Conservation (phyloP, 495 filamentous ascomycete genomes). For the Tuber microsphaerosporum region DNA sequence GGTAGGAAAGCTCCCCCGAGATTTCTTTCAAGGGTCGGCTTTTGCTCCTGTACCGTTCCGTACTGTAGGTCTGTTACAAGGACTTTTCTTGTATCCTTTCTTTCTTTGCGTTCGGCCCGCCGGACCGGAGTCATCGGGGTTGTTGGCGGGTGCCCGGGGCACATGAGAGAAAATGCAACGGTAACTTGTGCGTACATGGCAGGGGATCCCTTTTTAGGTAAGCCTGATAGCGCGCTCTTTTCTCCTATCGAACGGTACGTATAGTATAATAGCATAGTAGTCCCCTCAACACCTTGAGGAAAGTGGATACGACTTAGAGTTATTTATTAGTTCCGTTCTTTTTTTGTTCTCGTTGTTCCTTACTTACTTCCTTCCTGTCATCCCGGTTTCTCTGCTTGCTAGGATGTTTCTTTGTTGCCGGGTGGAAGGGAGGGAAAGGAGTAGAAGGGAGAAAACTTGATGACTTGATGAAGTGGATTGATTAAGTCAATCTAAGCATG, state of each 20-base stretch:
- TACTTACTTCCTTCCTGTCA: background rate
- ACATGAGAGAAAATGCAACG: background rate
- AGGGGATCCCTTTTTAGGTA: background rate
- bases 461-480: background rate
- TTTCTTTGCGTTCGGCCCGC: background rate
- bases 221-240: slow-evolving; percentile 1
- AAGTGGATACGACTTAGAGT: background rate
- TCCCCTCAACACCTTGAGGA: background rate
- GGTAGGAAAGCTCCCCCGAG: background rate
- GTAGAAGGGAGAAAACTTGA: background rate
- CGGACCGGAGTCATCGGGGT: background rate
- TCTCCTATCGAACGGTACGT: background rate
- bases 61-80: background rate
- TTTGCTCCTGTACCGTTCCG: background rate
- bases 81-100: background rate
- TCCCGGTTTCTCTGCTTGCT: background rate
- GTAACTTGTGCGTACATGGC: background rate
- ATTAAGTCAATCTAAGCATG: background rate
- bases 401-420: background rate
- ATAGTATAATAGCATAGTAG: background rate
- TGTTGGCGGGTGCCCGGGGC: background rate
- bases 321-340: background rate
- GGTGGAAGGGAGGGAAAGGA: background rate
- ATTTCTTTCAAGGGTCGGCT: background rate
- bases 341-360: background rate